Evolutionary conservation across 1,139 yeast genomes (phyloP), one percentile per base, ranked within the genome.

Genomic region (Suzukiozyma palmioleophila): DNA sequence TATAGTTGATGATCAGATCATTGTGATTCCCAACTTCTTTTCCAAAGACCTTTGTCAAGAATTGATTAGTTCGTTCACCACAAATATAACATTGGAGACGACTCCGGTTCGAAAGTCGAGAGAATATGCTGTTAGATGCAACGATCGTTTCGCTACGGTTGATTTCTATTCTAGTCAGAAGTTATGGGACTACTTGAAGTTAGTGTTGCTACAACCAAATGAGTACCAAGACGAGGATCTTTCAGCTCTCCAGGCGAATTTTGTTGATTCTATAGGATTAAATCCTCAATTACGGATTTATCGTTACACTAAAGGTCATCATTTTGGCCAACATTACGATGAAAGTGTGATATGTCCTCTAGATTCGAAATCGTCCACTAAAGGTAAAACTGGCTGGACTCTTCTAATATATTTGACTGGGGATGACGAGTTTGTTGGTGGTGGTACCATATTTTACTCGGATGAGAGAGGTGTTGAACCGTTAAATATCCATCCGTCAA

Each of bases 261-360:
- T 76, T 51, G 32, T 40, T 0, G 42, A 43, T 8, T 79, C 82
- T 1, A 56, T 60, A 13, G 81, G 82, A 0, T 64, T 80, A 34
- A 79, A 80, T 46, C 79, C 82, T 1, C 79, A 79, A 44, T 54
- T 81, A 13, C 53, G 87, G 31, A 59, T 80, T 2, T 81, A 81
- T 51, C 51, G 85, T 37, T 81, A 81, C 53, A 53, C 56, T 4
- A 66, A 69, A 42, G 85, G 84, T 0, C 84, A 81, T 43, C 79
- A 73, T 53, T 81, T 81, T 48, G 82, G 78, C 4, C 69, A 74
- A 45, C 86, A 81, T 52, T 80, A 78, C 49, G 87, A 81, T 48
- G 86, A 80, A 36, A 66, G 79, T 9, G 83, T 78, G 1, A 43
- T 44, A 4, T 70, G 73, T 33, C 44, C 47, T 1, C 48, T 48